Conservation (phyloP, 352 stramenopile species). For the Pythium sp. region DNA sequence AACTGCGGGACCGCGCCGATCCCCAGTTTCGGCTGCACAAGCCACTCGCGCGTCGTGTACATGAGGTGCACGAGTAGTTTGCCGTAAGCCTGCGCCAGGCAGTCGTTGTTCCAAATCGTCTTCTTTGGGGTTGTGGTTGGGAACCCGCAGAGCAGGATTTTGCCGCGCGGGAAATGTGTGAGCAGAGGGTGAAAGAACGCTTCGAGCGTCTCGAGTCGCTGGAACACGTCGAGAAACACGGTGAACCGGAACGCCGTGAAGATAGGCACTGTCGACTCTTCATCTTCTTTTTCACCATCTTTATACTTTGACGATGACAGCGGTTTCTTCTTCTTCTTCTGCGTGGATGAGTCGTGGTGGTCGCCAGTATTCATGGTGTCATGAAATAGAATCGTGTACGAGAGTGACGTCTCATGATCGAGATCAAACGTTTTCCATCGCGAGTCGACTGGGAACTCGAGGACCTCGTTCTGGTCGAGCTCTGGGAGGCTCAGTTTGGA, state of each 20-base stretch:
- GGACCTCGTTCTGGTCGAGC: slow-evolving; percentile 11
- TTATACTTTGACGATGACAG: neutral
- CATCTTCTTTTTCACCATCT: slow-evolving; percentile 18
- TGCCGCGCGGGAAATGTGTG: slow-evolving; percentile 55
- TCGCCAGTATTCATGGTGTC: slow-evolving; percentile 11
- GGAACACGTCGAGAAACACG: slow-evolving; percentile 65
- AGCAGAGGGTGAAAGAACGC: slow-evolving; percentile 58
- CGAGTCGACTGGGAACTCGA: slow-evolving; percentile 40
- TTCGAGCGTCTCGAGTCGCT: slow-evolving; percentile 55
- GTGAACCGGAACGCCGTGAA: slow-evolving; percentile 48
- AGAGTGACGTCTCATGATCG: slow-evolving; percentile 38
- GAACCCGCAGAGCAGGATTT: slow-evolving; percentile 64
- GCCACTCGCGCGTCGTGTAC: slow-evolving; percentile 54
- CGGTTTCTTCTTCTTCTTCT: neutral
- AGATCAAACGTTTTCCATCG: slow-evolving; percentile 43
- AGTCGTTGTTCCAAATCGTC: slow-evolving; percentile 50
- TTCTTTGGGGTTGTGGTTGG: slow-evolving; percentile 33
- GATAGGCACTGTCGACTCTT: slow-evolving; percentile 1
- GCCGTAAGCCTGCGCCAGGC: slow-evolving; percentile 39
- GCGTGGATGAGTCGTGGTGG: neutral
- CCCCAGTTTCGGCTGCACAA: slow-evolving; percentile 71
- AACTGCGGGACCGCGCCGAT: slow-evolving; percentile 62
- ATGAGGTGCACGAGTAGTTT: slow-evolving; percentile 54
- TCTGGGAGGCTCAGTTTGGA: slow-evolving; percentile 3
- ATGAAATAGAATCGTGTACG: slow-evolving; percentile 50